Evolutionary conservation across 345 rosid species (phyloP).

Genomic region (Melaleuca alternifolia): DNA sequence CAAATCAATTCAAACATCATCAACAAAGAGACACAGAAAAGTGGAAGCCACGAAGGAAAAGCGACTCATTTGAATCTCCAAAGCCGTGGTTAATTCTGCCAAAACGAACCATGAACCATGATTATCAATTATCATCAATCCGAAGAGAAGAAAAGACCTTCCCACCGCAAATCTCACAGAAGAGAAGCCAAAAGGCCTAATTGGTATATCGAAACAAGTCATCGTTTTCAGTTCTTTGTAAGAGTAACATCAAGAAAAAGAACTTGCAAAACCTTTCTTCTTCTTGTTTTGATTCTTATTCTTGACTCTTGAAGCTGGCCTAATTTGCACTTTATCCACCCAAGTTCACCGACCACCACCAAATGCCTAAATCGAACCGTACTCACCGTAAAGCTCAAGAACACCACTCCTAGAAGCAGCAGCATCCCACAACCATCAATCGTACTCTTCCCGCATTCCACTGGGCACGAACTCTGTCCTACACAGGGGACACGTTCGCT

Average conservation of each 20-base stretch:
- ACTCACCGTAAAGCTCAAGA: slow-evolving; percentile 47
- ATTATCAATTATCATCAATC: too few species aligned
- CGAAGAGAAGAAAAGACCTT: neutral
- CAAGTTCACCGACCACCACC: neutral
- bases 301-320: neutral
- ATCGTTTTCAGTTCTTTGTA: neutral
- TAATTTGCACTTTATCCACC: neutral
- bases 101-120: neutral
- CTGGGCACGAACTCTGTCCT: slow-evolving; percentile 73
- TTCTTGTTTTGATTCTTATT: neutral
- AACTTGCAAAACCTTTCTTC: neutral
- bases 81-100: neutral
- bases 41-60: neutral
- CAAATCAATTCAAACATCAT: neutral
- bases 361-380: slow-evolving; percentile 22
- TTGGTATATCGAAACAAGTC: neutral
- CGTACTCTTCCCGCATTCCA: slow-evolving; percentile 73
- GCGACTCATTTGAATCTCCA: neutral
- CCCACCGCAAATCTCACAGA: neutral
- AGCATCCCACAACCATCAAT: slow-evolving; percentile 77
- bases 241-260: neutral
- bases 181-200: neutral
- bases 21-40: neutral
- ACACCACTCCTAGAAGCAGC: slow-evolving; percentile 4
- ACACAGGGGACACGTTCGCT: slow-evolving; percentile 87